Conservation (phyloP, 208 protist genomes). For the Crithidia sp. region DNA sequence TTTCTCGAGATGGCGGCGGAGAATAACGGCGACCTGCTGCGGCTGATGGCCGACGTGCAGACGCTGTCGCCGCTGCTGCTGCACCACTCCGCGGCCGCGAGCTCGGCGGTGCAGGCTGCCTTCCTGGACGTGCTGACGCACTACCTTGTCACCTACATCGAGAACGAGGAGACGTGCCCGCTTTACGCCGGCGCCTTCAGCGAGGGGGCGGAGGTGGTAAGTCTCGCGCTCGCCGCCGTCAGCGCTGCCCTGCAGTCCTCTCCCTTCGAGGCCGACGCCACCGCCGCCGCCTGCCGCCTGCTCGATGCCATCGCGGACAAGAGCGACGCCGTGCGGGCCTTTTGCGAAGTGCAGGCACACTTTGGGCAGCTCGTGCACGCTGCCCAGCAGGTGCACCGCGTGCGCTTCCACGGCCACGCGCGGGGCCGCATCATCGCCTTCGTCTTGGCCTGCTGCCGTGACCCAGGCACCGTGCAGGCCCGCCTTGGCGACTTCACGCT, state of each 20-base stretch:
- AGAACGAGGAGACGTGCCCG: slow-evolving; percentile 30
- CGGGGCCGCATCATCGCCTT: slow-evolving; percentile 57
- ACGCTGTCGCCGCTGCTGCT: slow-evolving; percentile 29
- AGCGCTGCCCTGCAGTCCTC: slow-evolving; percentile 33
- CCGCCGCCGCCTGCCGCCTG: slow-evolving; percentile 47
- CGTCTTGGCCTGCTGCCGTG: slow-evolving; percentile 40
- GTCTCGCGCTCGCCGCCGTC: slow-evolving; percentile 46
- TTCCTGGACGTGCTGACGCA: slow-evolving; percentile 52
- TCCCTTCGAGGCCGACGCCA: slow-evolving; percentile 64
- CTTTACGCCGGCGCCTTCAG: slow-evolving; percentile 44
- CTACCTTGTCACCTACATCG: slow-evolving; percentile 70
- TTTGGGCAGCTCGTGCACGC: slow-evolving; percentile 27
- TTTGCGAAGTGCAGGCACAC: slow-evolving; percentile 16
- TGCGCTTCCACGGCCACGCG: slow-evolving; percentile 37
- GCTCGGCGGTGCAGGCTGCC: slow-evolving; percentile 66
- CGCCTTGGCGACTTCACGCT: slow-evolving; percentile 20
- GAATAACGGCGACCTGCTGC: slow-evolving; percentile 27
- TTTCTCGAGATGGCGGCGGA: slow-evolving; percentile 41
- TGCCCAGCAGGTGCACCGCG: slow-evolving; percentile 22
- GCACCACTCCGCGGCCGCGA: slow-evolving; percentile 33
- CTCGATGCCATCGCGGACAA: slow-evolving; percentile 63
- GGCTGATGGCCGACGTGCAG: slow-evolving; percentile 31
- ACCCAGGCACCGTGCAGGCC: slow-evolving; percentile 18
- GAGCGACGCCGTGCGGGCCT: slow-evolving; percentile 31
- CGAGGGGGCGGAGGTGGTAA: slow-evolving; percentile 44